Conservation (phyloP, 106 monocot species). For the Dendrobium officinale region DNA sequence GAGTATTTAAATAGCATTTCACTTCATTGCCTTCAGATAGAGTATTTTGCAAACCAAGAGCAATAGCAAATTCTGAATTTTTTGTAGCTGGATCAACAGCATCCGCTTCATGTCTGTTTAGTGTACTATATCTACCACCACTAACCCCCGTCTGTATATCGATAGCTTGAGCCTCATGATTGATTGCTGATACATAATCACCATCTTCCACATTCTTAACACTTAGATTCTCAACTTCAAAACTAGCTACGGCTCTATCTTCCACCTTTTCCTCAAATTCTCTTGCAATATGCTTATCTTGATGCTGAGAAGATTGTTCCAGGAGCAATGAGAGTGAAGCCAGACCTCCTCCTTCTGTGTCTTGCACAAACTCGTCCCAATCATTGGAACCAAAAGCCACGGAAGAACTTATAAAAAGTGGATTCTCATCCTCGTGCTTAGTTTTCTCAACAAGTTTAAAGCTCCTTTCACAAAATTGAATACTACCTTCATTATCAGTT, state of each 20-base stretch:
- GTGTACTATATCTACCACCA: not conserved
- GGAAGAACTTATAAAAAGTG: constrained; percentile 34
- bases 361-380: constrained; percentile 51
- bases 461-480: not conserved
- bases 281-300: constrained; percentile 4
- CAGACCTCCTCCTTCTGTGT: constrained; percentile 13
- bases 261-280: not conserved
- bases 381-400: constrained; percentile 55
- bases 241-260: not conserved
- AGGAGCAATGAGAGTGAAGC: constrained; percentile 6
- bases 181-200: not conserved
- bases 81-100: not conserved
- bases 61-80: not conserved
- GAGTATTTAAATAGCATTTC: not conserved
- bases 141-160: not conserved
- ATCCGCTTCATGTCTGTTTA: not conserved
- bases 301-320: constrained; percentile 9
- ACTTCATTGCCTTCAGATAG: not conserved
- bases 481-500: constrained; percentile 21
- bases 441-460: not conserved
- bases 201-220: not conserved
- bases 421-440: constrained; percentile 9
- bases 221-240: not conserved
- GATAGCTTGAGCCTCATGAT: not conserved
- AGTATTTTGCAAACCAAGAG: not conserved